A percentile compares a stretch with the other conserved stretches of the same genome.
phyloP scores from a whole-genome alignment of 495 filamentous ascomycete genomes.

The Lophiotrema nucula region DNA sequence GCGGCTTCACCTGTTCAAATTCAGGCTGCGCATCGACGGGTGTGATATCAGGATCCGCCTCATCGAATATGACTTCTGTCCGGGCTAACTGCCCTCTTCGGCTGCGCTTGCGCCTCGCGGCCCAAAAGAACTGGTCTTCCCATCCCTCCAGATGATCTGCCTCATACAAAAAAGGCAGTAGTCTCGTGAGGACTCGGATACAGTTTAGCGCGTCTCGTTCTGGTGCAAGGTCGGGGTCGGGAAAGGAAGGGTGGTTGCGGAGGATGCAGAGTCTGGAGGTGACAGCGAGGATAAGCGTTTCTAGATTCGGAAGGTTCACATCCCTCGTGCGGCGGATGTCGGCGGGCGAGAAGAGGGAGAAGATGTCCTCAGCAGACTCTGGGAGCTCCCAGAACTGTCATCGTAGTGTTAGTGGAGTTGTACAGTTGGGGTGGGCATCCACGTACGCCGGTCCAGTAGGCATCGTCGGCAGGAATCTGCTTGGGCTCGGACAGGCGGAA shows the following conservation, averaged over 20 bases:
- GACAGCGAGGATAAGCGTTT: slow-evolving; percentile 81
- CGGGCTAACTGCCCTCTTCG: slow-evolving; percentile 52
- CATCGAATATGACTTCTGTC: slow-evolving; percentile 85
- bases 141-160: slow-evolving; percentile 79
- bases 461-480: slow-evolving; percentile 82
- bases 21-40: slow-evolving; percentile 54
- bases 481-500: slow-evolving; percentile 91
- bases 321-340: slow-evolving; percentile 93
- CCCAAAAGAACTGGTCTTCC: slow-evolving; percentile 95
- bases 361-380: slow-evolving; percentile 92
- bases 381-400: slow-evolving; percentile 95
- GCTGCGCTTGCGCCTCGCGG: slow-evolving; percentile 63
- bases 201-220: slow-evolving; percentile 91
- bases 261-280: slow-evolving; percentile 77
- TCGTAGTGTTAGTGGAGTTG: slow-evolving; percentile 24
- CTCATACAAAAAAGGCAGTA: slow-evolving; percentile 92
- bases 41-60: slow-evolving; percentile 51
- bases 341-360: slow-evolving; percentile 89
- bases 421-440: neutral
- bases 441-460: slow-evolving; percentile 87
- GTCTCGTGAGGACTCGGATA: slow-evolving; percentile 83
- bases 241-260: slow-evolving; percentile 85
- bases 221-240: slow-evolving; percentile 83
- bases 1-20: slow-evolving; percentile 78
- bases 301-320: slow-evolving; percentile 80